Evolutionary conservation across 2,329 filamentous ascomycete genomes (phyloP), one percentile per base, ranked within the genome.

Genomic region (Nothophaeocryptopus gaeumannii): DNA sequence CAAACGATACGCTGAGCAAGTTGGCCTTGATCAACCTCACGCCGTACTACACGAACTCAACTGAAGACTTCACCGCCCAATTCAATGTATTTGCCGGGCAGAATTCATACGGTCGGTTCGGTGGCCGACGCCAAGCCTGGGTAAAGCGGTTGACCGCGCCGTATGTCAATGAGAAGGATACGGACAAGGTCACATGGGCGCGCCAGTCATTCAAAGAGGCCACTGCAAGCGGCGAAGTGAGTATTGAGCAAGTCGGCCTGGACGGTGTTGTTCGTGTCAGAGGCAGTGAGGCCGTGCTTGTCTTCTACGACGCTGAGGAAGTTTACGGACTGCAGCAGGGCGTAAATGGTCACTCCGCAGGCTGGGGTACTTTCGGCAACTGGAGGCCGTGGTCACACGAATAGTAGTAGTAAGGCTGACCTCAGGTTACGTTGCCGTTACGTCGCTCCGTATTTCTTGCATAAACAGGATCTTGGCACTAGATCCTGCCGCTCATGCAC

Each of bases 281-380:
- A 41, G 63, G 61, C 2, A 65, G 62, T 36, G 63, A 65, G 44
- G 62, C 63, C 5, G 59, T 65, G 9, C 53, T 65, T 9, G 51
- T 64, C 1, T 63, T 60, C 43, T 63, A 61, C 38, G 54, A 60
- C 14, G 44, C 56, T 12, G 40, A 54, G 12, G 45, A 51, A 16
- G 40, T 49, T 12, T 53, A 35, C 29, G 48, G 32, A 9, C 11
- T 33, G 14, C 31, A 10, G 26, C 14, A 43, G 26, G 20, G 20
- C 20, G 20, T 26, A 26, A 26, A 26, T 26, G 20, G 20, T 26
- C 20, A 26, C 20, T 26, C 20, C 20, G 20, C 20, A 7, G 20
- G 7, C 20, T 26, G 20, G 20, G 20, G 20, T 26, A 3, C 20
- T 26, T 26, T 26, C 20, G 20, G 20, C 20, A 26, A 26, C 20